Evolutionary conservation across 208 protist genomes (phyloP), one percentile per base, ranked within the genome.

Genomic region (Trypanosoma congolense): DNA sequence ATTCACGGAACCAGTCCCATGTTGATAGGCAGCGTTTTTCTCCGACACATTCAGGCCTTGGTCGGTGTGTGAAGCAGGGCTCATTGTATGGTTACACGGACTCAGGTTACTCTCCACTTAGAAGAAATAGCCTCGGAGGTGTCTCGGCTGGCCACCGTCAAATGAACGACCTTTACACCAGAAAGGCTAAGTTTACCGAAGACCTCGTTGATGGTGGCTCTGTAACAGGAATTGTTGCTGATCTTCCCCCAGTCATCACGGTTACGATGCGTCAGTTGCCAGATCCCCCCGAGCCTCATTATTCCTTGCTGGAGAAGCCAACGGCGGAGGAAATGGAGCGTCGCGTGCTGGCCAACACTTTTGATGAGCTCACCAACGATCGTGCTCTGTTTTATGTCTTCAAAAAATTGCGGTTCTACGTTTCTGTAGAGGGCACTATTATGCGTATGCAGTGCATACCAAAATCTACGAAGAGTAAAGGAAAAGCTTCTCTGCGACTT

Each of bases 361-460:
- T 95, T 54, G 64, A 90, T 47, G 48, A 66, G 25, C 59, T 95
- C 24, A 87, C 73, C 2, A 75, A 88, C 30, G 75, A 92, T 21
- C 80, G 77, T 56, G 87, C 87, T 5, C 74, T 92, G 18, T 95
- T 74, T 69, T 87, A 75, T 53, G 82, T 65, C 1, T 83, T 91
- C 29, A 50, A 83, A 38, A 50, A 69, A 24, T 61, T 95, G 31
- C 75, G 90, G 45, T 61, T 95, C 61, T 95, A 84, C 57, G 61
- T 95, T 5, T 73, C 72, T 25, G 76, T 95, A 14, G 87, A 94
- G 21, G 75, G 82, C 18, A 73, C 69, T 0, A 65, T 95, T 50
- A 60, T 87, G 53, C 69, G 75, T 18, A 63, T 95, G 46, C 70
- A 77, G 22, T 90, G 73, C 51, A 38, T 53, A 43, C 83, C 83